Evolutionary conservation across 1,139 yeast species (phyloP), one percentile per base, ranked within the genome.

Genomic region (Magnusiomyces magnusii): DNA sequence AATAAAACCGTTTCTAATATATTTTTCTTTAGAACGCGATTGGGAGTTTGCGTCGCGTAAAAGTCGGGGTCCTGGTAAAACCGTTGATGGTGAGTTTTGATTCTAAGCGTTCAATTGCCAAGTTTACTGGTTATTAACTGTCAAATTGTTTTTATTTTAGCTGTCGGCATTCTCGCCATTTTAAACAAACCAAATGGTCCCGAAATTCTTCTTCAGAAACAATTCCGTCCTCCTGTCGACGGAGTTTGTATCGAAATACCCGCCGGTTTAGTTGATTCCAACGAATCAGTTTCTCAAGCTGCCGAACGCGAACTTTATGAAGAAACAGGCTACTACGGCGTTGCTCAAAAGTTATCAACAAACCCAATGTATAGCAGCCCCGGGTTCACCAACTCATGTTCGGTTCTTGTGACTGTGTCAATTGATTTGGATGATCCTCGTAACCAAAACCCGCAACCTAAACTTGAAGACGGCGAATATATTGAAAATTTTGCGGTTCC

Each of bases 31-130:
- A 65, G 79, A 70, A 7, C 75, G 91, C 52, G 86, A 83, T 57
- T 93, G 98, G 97, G 99, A 93, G 74, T 86, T 85, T 81, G 95
- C 96, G 1, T 82, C 89, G 1, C 80, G 99, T 64, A 80, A 85
- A 54, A 92, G 98, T 7, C 78, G 96, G 62, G 83, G 86, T 3
- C 78, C 75, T 39, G 84, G 85, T 17, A 76, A 85, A 10, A 82
- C 82, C 17, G 78, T 85, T 27, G 98, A 92, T 70, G 97, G 96
- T 62, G 53, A 36, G 63, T 47, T 15, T n/a, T n/a, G n/a, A n/a
- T n/a, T n/a, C n/a, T n/a, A n/a, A n/a, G n/a, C n/a, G n/a, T n/a
- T n/a, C n/a, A n/a, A n/a, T n/a, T n/a, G 19, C 25, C 1, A 36
- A 0, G 3, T 2, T 28, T 44, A n/a, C n/a, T n/a, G n/a, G n/a